Conservation (phyloP, 192 early-diverging fungal genomes). For the Coemansia sp. region DNA sequence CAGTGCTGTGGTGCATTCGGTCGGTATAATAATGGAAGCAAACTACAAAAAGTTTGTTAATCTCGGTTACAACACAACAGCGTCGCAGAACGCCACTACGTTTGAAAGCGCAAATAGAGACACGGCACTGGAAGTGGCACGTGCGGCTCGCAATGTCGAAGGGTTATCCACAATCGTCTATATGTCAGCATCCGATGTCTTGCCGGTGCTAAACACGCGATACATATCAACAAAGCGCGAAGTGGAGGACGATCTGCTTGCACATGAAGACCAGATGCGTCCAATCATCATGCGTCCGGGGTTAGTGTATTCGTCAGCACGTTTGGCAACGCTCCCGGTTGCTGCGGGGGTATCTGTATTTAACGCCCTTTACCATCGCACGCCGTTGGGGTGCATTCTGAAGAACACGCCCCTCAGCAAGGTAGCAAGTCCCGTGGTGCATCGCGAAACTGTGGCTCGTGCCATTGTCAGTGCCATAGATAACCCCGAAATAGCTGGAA, state of each 20-base stretch:
- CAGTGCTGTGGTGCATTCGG: slow-evolving; percentile 70
- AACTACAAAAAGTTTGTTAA: slow-evolving; percentile 65
- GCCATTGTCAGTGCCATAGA: slow-evolving; percentile 41
- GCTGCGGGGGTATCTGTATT: slow-evolving; percentile 59
- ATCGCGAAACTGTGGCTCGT: slow-evolving; percentile 44
- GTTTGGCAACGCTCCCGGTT: slow-evolving; percentile 63
- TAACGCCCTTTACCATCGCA: slow-evolving; percentile 36
- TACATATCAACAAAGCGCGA: slow-evolving; percentile 79
- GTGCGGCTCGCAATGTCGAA: slow-evolving; percentile 49
- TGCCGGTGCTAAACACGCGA: slow-evolving; percentile 64
- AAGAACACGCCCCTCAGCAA: slow-evolving; percentile 43
- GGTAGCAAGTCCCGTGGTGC: slow-evolving; percentile 41
- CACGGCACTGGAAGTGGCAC: slow-evolving; percentile 65
- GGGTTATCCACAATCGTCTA: slow-evolving; percentile 64
- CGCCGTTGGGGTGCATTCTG: slow-evolving; percentile 37
- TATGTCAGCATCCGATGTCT: slow-evolving; percentile 66
- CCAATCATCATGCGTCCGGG: slow-evolving; percentile 63
- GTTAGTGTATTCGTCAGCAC: slow-evolving; percentile 63
- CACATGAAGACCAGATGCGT: slow-evolving; percentile 47
- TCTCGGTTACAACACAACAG: slow-evolving; percentile 20
- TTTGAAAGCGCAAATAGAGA: slow-evolving; percentile 73
- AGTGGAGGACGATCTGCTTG: slow-evolving; percentile 63
- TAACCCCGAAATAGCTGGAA: slow-evolving; percentile 26
- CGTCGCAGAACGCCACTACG: slow-evolving; percentile 40
- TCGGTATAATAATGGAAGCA: slow-evolving; percentile 70